Base-by-base conservation (phyloP, 208 protist genomes). In the Acanthamoeba culbertsoni region DNA sequence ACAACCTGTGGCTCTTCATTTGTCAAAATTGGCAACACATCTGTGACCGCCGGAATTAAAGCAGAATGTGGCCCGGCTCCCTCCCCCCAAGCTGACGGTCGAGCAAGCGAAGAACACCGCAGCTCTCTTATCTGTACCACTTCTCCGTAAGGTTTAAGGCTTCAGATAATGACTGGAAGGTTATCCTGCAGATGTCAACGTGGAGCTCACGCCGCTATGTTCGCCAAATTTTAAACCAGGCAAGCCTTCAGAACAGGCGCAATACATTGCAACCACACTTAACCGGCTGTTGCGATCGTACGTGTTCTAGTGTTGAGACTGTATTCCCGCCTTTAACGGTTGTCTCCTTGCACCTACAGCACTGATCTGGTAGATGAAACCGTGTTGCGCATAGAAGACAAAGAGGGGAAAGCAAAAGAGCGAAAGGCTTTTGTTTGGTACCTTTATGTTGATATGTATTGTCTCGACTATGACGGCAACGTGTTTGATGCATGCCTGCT, bases 401-500 rank as follows among this genome's bases (percentile, higher is more conserved):
- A 75, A 6, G 86, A 93, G 33, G 88, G 35, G 7, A 2, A 71
- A 14, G 40, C 8, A 10, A 71, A 71, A 33, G 62, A 42, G 28
- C 62, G 62, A n/a, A 71, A 71, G 31, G 62, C 62, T n/a, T 42
- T 71, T 65, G 4, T 57, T 20, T 96, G 95, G 95, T 94, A 95
- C 63, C 73, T 96, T 14, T 94, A 96, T 62, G 91, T 95, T 14
- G 95, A 96, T 65, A 7, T 96, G 18, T 95, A 95, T 75, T 95
- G 93, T 89, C 53, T 96, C 26, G 91, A 96, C 79, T 93, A 96
- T 57, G 93, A 96, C 77, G 95, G 95, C 42, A 94, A 91, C 73
- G 79, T 96, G 31, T 63, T 86, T 8, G 95, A 96, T 73, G 79
- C 95, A 0, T 46, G 68, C 20, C 62, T 95, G 26, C 12, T 96